Base-by-base conservation (phyloP, 164 flowering plant genomes). In the Akebia trifoliata region DNA sequence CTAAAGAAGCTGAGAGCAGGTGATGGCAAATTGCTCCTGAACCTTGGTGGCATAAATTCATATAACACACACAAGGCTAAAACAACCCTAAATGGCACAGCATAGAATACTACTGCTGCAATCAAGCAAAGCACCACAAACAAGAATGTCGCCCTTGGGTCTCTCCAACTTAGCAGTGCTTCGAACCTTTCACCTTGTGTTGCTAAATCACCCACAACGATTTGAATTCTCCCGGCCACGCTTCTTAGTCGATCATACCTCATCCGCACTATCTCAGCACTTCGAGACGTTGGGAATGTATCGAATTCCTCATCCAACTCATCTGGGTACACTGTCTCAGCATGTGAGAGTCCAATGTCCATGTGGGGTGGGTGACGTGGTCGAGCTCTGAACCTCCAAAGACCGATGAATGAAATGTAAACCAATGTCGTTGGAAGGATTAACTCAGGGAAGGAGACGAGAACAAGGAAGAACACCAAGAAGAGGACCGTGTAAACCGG, bases 271-370 rank as follows among this genome's bases (percentile, higher is more conserved):
- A 72, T 32, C 29, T 68, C 72, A 8, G 48, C 65, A 15, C 66
- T 60, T 4, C 66, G 59, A 7, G 69, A 49, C 11, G 72, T 60
- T 7, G 75, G 75, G 45, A 67, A 67, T 8, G 75, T 52, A 15
- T 72, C 75, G 28, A 72, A 72, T 22, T 72, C 75, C 50, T 72
- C 75, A 11, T 72, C 75, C 35, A 72, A 20, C 9, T 72, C 75
- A 30, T 67, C 75, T 3, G 62, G 53, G 35, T 21, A 52, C 2
- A 61, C 63, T 2, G 56, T 56, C 24, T 72, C 75, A 0, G 75
- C 69, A 1, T 64, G 62, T 2, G 75, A 72, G 14, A 72, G 52
- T 8, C 69, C 56, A 6, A 67, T 52, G 43, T 72, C 75, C 75
- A 67, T 67, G 66, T 68, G 66, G 12, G 62, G 69, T 1, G 75